These are phyloP conservation scores for Trichosporon sp. DNA, from an alignment of 1,284 basidiomycete genomes.

Conservation along the genomic window DNA sequence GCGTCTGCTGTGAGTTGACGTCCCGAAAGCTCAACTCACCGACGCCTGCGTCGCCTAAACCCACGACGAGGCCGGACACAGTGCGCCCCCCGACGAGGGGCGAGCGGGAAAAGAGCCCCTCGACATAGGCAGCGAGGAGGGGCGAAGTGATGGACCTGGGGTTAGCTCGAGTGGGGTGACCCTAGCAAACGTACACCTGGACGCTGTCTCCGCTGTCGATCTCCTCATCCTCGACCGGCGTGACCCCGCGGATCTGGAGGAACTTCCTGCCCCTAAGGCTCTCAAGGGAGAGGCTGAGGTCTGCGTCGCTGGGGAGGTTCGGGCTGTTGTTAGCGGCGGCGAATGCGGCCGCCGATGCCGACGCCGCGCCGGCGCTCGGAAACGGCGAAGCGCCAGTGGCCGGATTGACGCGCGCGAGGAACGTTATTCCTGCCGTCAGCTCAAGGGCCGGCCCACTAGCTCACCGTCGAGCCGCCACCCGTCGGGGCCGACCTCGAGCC, in stretches of 20 bases:
- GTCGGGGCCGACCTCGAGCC: conserved; percentile 44
- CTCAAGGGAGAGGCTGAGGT: conserved; percentile 49
- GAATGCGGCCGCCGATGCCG: conserved; percentile 10
- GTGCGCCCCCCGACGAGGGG: conserved; percentile 30
- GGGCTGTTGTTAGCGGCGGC: conserved; percentile 17
- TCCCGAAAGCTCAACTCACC: background rate
- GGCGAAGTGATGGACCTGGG: conserved; percentile 32
- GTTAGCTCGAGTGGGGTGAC: background rate
- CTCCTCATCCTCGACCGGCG: conserved; percentile 33
- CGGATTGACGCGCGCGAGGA: conserved; percentile 30
- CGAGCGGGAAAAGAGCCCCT: conserved; percentile 33
- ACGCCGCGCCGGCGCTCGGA: background rate
- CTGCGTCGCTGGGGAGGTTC: conserved; percentile 33
- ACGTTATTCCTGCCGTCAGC: conserved; percentile 36
- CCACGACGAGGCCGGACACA: conserved; percentile 34
- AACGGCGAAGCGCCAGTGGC: conserved; percentile 16
- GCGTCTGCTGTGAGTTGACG: background rate
- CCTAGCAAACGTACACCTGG: conserved; percentile 28
- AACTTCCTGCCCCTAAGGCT: conserved; percentile 46
- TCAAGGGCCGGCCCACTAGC: background rate
- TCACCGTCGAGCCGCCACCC: conserved; percentile 47
- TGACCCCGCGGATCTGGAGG: conserved; percentile 37
- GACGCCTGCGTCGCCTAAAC: conserved; percentile 44
- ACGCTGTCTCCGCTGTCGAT: conserved; percentile 37
- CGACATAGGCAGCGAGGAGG: conserved; percentile 39